Conservation (phyloP, 73 alveolate genomes). For the Tetrahymena elliotti region DNA sequence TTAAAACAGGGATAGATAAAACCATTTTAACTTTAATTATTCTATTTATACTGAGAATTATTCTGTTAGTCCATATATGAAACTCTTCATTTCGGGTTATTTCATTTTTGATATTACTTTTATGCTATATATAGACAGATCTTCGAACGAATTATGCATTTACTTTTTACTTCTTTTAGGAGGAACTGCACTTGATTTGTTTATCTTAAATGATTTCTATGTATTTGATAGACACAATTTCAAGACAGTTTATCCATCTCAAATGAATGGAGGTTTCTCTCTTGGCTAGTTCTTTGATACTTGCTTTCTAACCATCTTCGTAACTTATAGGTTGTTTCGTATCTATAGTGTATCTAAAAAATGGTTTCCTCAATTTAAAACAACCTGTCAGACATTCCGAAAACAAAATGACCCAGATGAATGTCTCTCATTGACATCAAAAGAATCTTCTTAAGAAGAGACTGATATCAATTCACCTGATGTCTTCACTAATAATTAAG, state of each 20-base stretch:
- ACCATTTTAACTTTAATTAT: background rate
- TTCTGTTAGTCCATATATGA: background rate
- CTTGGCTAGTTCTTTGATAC: background rate
- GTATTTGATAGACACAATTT: background rate
- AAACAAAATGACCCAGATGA: background rate
- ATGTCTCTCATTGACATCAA: background rate
- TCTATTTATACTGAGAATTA: background rate
- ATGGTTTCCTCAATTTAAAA: background rate
- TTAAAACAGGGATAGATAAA: background rate
- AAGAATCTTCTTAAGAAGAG: background rate
- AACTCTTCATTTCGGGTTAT: background rate
- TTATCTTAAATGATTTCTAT: background rate
- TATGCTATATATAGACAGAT: background rate
- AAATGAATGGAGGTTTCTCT: background rate
- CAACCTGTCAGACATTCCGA: background rate
- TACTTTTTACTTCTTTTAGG: background rate
- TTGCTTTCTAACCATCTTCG: background rate
- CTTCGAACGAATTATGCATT: background rate
- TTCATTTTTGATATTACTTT: background rate
- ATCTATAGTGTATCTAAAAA: background rate
- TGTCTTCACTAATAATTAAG: background rate
- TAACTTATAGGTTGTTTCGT: background rate
- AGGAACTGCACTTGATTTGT: background rate
- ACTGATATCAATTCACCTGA: background rate
- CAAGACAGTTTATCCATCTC: background rate